Evolutionary conservation across 805 yeast species (phyloP).

Genomic region (Hanseniaspora meyeri): DNA sequence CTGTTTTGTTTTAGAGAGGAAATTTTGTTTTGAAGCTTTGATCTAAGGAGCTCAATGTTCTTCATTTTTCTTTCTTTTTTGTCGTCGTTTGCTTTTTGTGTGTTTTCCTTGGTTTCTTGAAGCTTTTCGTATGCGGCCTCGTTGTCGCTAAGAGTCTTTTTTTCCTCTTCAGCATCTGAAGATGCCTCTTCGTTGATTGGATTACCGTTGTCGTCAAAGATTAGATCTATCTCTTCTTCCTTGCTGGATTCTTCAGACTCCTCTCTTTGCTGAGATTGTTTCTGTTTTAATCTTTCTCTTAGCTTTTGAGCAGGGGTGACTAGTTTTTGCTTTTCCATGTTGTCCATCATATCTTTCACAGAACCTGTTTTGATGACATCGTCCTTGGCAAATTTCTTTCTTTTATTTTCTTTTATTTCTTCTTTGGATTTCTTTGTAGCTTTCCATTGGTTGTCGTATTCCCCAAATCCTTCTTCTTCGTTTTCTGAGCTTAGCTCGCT

Average conservation of each 20-base stretch:
- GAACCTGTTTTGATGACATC: constrained; percentile 20
- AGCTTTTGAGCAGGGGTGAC: constrained; percentile 14
- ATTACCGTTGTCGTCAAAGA: constrained; percentile 66
- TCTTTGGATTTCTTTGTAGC: constrained; percentile 63
- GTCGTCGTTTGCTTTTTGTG: constrained; percentile 19
- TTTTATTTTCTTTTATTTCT: constrained; percentile 48
- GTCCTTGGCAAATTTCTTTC: constrained; percentile 66
- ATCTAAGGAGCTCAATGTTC: constrained; percentile 39
- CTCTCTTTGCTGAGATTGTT: constrained; percentile 18
- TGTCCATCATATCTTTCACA: constrained; percentile 18
- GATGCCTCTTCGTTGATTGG: constrained; percentile 25
- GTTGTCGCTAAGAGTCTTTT: constrained; percentile 10
- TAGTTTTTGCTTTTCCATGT: constrained; percentile 15
- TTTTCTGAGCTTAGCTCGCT: neutral
- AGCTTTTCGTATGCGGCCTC: constrained; percentile 2
- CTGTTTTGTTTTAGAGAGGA: constrained; percentile 60
- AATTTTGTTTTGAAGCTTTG: constrained; percentile 68
- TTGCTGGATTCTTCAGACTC: constrained; percentile 21
- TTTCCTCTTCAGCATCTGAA: neutral
- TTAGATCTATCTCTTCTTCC: constrained; percentile 30
- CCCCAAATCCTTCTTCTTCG: constrained; percentile 2
- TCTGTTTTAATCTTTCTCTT: constrained; percentile 15
- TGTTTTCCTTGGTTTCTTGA: constrained; percentile 15
- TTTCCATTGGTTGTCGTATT: constrained; percentile 57
- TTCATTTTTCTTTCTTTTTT: constrained; percentile 18